These are phyloP conservation scores for Eucalyptus sp. DNA, from an alignment of 345 rosid genomes.

Conservation along the genomic window DNA sequence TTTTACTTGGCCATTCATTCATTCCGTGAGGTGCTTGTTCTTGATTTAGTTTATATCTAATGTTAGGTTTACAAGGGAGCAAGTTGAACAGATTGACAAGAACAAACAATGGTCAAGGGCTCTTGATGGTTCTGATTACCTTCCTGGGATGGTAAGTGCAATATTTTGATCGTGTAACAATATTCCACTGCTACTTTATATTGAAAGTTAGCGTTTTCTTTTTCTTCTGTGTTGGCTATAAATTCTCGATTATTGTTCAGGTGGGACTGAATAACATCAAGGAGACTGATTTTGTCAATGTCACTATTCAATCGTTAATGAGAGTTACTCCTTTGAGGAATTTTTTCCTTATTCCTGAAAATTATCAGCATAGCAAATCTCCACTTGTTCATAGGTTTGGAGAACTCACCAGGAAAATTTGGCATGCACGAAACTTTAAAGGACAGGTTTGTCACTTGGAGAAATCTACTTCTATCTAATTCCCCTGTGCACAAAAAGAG, in stretches of 20 bases:
- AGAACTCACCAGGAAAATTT: slow-evolving; percentile 87
- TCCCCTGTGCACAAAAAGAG: neutral
- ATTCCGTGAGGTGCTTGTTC: neutral
- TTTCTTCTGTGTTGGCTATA: neutral
- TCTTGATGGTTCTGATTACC: slow-evolving; percentile 97
- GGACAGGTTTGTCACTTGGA: slow-evolving; percentile 59
- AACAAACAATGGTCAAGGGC: slow-evolving; percentile 96
- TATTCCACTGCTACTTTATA: neutral
- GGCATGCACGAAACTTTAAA: slow-evolving; percentile 96
- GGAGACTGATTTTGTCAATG: slow-evolving; percentile 94
- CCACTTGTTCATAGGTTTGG: slow-evolving; percentile 91
- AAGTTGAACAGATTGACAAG: slow-evolving; percentile 78
- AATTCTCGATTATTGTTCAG: slow-evolving; percentile 19
- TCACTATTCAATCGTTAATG: slow-evolving; percentile 92
- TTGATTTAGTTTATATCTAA: neutral
- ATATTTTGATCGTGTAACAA: neutral
- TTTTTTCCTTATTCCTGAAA: slow-evolving; percentile 85
- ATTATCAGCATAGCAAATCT: slow-evolving; percentile 70
- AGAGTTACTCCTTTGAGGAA: slow-evolving; percentile 87
- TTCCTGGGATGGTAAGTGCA: slow-evolving; percentile 82
- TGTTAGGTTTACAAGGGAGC: slow-evolving; percentile 71
- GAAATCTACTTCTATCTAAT: neutral
- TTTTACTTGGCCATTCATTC: neutral
- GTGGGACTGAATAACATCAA: slow-evolving; percentile 95
- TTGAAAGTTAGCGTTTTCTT: neutral